Evolutionary conservation across 345 rosid species (phyloP).

Genomic region (Litchi chinensis): DNA sequence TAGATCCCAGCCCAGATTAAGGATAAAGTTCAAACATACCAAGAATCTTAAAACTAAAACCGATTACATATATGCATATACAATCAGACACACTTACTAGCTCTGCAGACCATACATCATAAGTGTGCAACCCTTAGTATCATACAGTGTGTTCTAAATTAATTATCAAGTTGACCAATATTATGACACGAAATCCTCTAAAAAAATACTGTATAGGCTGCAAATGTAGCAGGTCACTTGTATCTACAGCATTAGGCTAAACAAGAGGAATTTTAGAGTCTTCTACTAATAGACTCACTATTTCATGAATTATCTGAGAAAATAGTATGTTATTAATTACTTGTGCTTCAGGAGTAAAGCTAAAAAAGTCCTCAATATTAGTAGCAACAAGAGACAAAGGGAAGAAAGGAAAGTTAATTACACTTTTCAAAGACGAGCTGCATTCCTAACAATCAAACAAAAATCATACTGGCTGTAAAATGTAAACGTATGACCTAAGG

Average conservation of each 20-base stretch:
- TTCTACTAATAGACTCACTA: background rate
- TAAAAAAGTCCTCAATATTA: background rate
- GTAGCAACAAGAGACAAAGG: background rate
- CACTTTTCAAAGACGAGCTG: background rate
- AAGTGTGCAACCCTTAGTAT: background rate
- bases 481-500: background rate
- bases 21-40: too few relatives aligned
- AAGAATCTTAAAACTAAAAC: too few relatives aligned
- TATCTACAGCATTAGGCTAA: background rate
- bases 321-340: background rate
- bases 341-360: background rate
- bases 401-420: background rate
- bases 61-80: background rate
- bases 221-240: background rate
- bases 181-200: background rate
- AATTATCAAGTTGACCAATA: too few relatives aligned
- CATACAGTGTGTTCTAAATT: background rate
- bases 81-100: background rate
- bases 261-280: background rate
- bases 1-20: too few relatives aligned
- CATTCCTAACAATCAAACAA: background rate
- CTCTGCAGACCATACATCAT: background rate
- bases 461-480: background rate
- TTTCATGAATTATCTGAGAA: background rate
- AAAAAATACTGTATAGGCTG: background rate